Percentiles rank a stretch among this genome's conserved stretches.
Conservation (phyloP, 208 protist genomes). For the Trypanosoma theileri region DNA sequence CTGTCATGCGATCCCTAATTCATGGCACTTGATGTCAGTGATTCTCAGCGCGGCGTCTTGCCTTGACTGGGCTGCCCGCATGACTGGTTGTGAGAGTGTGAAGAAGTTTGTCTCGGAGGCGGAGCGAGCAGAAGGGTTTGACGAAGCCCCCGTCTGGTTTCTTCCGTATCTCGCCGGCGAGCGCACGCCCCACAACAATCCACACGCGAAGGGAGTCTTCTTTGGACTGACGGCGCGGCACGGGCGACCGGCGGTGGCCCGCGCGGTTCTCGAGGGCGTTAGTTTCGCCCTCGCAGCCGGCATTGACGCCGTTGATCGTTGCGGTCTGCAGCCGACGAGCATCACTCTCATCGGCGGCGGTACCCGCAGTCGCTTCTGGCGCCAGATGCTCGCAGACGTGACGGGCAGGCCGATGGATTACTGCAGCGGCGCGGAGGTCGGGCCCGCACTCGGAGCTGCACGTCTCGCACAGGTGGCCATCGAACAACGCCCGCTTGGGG, state of each 20-base stretch:
- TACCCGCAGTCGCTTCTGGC: conserved; percentile 65
- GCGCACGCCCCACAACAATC: conserved; percentile 79
- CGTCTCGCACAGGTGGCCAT: conserved; percentile 70
- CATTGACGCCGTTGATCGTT: conserved; percentile 78
- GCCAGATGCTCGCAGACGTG: conserved; percentile 78
- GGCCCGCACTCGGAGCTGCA: conserved; percentile 60
- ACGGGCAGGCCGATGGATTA: conserved; percentile 58
- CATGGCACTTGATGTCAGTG: conserved; percentile 82
- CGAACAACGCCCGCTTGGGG: conserved; percentile 50
- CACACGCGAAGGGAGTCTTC: conserved; percentile 74
- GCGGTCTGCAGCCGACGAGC: conserved; percentile 51
- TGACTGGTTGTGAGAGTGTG: conserved; percentile 63
- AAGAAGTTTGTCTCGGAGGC: conserved; percentile 61
- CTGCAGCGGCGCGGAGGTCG: conserved; percentile 69
- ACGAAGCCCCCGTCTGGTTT: conserved; percentile 61
- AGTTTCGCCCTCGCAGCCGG: conserved; percentile 73
- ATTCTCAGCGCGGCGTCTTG: conserved; percentile 80
- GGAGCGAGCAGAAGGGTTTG: conserved; percentile 46
- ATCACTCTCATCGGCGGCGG: conserved; percentile 73
- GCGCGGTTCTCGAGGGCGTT: conserved; percentile 69
- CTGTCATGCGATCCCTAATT: conserved; percentile 70
- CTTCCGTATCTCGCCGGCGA: conserved; percentile 73
- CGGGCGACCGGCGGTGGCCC: conserved; percentile 53
- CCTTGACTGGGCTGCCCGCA: conserved; percentile 65
- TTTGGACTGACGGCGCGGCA: conserved; percentile 73